Evolutionary conservation across 768 basidiomycete species (phyloP), one percentile per base, ranked within the genome.

Genomic region (Suillus alpinus): DNA sequence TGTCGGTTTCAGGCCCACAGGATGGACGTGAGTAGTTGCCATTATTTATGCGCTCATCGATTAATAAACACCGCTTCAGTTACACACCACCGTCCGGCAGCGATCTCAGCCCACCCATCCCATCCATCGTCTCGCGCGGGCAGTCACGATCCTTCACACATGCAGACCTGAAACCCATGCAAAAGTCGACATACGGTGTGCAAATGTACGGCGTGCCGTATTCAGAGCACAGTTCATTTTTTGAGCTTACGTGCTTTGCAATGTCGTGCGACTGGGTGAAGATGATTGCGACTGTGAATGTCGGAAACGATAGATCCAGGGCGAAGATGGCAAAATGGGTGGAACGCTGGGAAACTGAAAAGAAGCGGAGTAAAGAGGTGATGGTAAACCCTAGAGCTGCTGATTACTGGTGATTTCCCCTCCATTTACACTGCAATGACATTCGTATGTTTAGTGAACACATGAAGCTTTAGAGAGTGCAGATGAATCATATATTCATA

Each of bases 221-320:
- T 70, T 98, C 95, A 6, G 97, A 98, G 70, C 96, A 98, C 72
- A 94, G 92, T 36, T 94, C 92, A 37, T 98, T 98, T 75, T 92
- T 92, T 67, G 96, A 98, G 74, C 79, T 96, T 64, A 96, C 94
- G 12, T 95, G 94, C 71, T 98, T 98, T 71, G 94, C 94, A 4
- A 83, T 98, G 75, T 94, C 92, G 20, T 80, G 94, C 46, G 84
- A 86, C 63, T 96, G 87, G 89, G 81, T 76, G 0, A 88, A 86
- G 71, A 96, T 98, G 83, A 95, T 98, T 67, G 92, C 97, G 10
- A 98, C 97, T 0, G 97, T 95, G 41, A 96, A 95, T 65, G 87
- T 95, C 2, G 90, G 87, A 20, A 92, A 79, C 61, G 84, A 87
- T 66, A 73, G 64, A 7, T 87, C 91, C 36, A 78, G 95, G 57